A percentile compares a stretch with the other conserved stretches of the same genome.
phyloP scores from a whole-genome alignment of 192 early-diverging fungal species.

The Backusella sp. region DNA sequence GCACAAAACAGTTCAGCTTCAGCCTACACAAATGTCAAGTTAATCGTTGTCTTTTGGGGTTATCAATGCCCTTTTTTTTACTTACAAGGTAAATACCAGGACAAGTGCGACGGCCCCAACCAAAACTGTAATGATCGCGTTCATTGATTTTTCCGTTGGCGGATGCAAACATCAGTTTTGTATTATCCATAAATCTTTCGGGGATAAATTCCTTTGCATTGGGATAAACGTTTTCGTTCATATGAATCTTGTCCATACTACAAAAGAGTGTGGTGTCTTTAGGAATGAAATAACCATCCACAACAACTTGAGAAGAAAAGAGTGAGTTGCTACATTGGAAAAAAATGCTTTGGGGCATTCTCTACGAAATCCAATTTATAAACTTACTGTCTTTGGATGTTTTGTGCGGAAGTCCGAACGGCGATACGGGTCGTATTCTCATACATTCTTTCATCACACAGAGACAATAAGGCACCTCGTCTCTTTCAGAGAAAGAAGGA shows the following conservation, averaged over 20 bases:
- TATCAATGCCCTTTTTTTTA: neutral
- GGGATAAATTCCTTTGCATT: conserved; percentile 9
- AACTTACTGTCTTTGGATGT: conserved; percentile 7
- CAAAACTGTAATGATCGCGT: neutral
- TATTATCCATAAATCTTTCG: neutral
- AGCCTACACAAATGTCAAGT: neutral
- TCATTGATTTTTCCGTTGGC: conserved; percentile 11
- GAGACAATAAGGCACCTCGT: neutral
- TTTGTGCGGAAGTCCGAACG: neutral
- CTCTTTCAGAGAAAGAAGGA: neutral
- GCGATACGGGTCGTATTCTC: neutral
- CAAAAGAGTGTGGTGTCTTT: neutral
- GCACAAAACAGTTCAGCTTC: neutral
- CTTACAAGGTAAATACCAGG: conserved; percentile 17
- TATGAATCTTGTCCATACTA: conserved; percentile 10
- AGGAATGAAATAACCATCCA: conserved; percentile 4
- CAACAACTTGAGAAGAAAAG: neutral
- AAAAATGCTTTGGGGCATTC: too few species aligned
- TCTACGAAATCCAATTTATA: too few species aligned
- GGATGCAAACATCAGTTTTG: neutral
- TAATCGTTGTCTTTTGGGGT: too few species aligned
- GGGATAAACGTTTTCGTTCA: neutral
- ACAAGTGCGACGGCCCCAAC: conserved; percentile 12
- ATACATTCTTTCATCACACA: conserved; percentile 5
- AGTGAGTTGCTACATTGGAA: too few species aligned